A percentile compares a stretch with the other conserved stretches of the same genome.
Conservation (phyloP, 2,329 filamentous ascomycete species). For the Cladosporium sp. region DNA sequence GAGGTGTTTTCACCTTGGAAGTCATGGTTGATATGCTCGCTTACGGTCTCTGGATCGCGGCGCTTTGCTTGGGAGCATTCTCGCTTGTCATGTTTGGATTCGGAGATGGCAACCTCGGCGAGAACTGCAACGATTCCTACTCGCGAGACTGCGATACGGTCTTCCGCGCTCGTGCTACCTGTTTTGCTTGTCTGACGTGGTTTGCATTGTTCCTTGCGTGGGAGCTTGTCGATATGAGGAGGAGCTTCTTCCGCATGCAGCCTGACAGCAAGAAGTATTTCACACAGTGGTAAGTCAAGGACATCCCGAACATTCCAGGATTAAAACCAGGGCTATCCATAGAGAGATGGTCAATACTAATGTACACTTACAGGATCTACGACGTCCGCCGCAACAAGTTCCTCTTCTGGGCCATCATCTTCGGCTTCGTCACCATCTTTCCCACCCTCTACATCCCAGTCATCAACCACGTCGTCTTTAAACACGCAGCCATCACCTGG, state of each 20-base stretch:
- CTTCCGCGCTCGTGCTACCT: constrained; percentile 70
- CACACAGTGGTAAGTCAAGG: constrained; percentile 52
- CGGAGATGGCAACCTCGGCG: constrained; percentile 48
- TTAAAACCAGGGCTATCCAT: too few species aligned
- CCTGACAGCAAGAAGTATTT: constrained; percentile 57
- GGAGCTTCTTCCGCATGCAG: constrained; percentile 72
- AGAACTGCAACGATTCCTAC: constrained; percentile 58
- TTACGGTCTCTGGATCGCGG: constrained; percentile 74
- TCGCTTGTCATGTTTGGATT: constrained; percentile 62
- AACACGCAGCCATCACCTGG: constrained; percentile 62
- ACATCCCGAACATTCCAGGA: neutral
- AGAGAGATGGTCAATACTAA: neutral
- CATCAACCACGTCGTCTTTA: constrained; percentile 62
- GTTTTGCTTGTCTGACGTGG: constrained; percentile 72
- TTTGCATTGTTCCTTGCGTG: constrained; percentile 72
- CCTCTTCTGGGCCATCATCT: constrained; percentile 43
- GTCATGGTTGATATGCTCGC: constrained; percentile 75
- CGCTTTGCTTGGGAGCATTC: constrained; percentile 61
- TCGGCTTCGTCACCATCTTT: constrained; percentile 44
- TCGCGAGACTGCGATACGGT: constrained; percentile 55
- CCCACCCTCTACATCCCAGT: constrained; percentile 61
- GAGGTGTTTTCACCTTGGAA: constrained; percentile 73
- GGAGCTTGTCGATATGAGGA: constrained; percentile 70
- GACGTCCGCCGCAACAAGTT: constrained; percentile 71
- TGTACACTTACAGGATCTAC: constrained; percentile 19